A percentile compares a stretch with the other conserved stretches of the same genome.
These are phyloP conservation scores for Pelagophyceae sp. DNA, from an alignment of 352 stramenopile species.

Conservation along the genomic window DNA sequence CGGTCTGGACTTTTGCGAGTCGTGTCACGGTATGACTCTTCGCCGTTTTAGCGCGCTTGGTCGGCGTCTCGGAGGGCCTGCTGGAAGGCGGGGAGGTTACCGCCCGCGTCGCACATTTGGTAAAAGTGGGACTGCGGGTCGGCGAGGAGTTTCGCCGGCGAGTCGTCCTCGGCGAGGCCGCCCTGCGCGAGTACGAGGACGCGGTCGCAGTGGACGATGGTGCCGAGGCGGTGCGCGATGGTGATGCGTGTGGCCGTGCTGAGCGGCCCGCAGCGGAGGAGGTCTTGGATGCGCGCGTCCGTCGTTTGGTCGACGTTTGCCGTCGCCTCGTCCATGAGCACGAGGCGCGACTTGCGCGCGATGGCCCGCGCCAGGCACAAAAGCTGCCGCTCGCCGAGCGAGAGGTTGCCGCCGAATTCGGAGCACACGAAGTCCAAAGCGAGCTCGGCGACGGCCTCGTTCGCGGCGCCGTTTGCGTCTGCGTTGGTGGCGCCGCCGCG, in stretches of 20 bases:
- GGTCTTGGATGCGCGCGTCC: slow-evolving; percentile 37
- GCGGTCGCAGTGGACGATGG: slow-evolving; percentile 67
- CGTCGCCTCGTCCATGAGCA: slow-evolving; percentile 80
- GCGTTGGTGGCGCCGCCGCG: slow-evolving; percentile 6
- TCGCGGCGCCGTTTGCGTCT: background rate
- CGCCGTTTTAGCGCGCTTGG: background rate
- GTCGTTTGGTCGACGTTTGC: slow-evolving; percentile 58
- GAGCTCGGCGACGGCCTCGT: background rate
- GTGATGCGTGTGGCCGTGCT: slow-evolving; percentile 72
- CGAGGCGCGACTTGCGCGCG: slow-evolving; percentile 59
- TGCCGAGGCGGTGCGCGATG: slow-evolving; percentile 76
- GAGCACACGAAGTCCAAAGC: slow-evolving; percentile 68
- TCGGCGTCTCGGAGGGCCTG: background rate
- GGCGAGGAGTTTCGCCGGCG: background rate
- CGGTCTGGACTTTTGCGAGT: too few relatives aligned
- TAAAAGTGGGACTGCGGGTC: background rate
- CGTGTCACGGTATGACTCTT: background rate
- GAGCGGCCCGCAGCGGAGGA: slow-evolving; percentile 31
- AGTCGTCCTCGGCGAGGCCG: slow-evolving; percentile 46
- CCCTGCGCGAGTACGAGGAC: slow-evolving; percentile 74
- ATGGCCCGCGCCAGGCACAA: slow-evolving; percentile 62
- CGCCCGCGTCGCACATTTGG: background rate
- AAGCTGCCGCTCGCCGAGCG: slow-evolving; percentile 57
- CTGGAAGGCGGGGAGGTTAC: background rate
- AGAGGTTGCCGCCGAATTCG: slow-evolving; percentile 67